Evolutionary conservation across 1,139 yeast genomes (phyloP).

Genomic region (Arxiozyma slooffiae): DNA sequence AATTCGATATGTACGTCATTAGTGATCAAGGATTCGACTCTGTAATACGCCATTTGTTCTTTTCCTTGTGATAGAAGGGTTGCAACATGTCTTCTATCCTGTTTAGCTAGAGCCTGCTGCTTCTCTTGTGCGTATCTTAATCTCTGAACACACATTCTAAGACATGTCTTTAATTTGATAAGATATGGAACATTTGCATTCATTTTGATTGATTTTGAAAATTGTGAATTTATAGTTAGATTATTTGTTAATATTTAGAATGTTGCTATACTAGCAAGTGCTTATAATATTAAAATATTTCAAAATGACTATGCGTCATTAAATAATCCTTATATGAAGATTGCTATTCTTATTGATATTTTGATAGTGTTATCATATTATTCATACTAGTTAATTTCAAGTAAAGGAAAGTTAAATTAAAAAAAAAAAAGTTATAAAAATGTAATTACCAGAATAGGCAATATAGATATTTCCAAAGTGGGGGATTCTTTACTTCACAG

Average conservation of each 20-base stretch:
- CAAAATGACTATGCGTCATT: too few relatives aligned
- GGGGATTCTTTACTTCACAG: too few relatives aligned
- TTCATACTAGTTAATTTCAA: too few relatives aligned
- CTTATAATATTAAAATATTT: too few relatives aligned
- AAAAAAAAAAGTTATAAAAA: too few relatives aligned
- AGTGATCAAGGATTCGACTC: conserved; percentile 77
- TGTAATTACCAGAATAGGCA: too few relatives aligned
- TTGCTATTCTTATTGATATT: too few relatives aligned
- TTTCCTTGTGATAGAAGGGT: conserved; percentile 61
- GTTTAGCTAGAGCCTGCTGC: conserved; percentile 72
- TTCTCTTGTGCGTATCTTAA: conserved; percentile 74
- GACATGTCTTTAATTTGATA: conserved; percentile 52
- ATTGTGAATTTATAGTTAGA: too few relatives aligned
- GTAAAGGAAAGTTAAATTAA: too few relatives aligned
- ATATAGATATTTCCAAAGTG: too few relatives aligned
- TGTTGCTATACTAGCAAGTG: not conserved
- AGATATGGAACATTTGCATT: conserved; percentile 1
- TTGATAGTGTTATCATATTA: too few relatives aligned
- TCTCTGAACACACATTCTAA: conserved; percentile 75
- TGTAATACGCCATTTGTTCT: conserved; percentile 72
- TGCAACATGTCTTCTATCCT: conserved; percentile 64
- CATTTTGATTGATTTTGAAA: not conserved
- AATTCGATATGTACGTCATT: conserved; percentile 79
- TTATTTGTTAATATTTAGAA: not conserved
- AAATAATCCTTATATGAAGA: too few relatives aligned